A percentile compares a stretch with the other conserved stretches of the same genome.
phyloP scores from a whole-genome alignment of 1,284 basidiomycete genomes.

The Crucibulum cyathiforme region DNA sequence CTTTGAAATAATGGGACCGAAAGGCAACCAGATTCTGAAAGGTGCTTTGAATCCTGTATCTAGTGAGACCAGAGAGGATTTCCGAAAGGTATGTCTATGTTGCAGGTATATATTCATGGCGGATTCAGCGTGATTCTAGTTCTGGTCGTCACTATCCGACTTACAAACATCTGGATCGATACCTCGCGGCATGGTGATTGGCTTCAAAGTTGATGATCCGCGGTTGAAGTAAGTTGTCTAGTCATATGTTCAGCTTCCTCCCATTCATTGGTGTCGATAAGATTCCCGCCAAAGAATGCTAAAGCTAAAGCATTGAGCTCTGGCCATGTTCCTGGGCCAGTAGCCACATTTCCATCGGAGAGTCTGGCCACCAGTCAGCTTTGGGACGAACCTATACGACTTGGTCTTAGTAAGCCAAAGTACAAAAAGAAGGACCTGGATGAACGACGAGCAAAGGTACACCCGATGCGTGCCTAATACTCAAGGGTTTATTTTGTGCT shows the following conservation, averaged over 20 bases:
- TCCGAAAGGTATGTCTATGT: conserved; percentile 55
- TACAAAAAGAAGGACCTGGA: conserved; percentile 88
- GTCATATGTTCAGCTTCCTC: not conserved
- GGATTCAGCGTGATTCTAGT: conserved; percentile 46
- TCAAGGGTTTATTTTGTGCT: not conserved
- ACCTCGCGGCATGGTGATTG: conserved; percentile 77
- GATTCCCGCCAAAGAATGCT: conserved; percentile 82
- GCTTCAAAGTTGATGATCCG: conserved; percentile 82
- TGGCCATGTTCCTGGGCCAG: conserved; percentile 10
- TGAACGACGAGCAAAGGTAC: conserved; percentile 73
- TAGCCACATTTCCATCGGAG: conserved; percentile 59
- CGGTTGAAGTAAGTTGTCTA: conserved; percentile 62
- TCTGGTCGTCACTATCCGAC: conserved; percentile 69
- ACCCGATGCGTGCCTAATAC: conserved; percentile 6
- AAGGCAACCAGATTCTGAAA: conserved; percentile 78
- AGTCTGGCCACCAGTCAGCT: conserved; percentile 68
- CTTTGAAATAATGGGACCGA: conserved; percentile 88
- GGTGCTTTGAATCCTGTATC: conserved; percentile 70
- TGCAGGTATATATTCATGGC: not conserved
- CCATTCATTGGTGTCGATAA: conserved; percentile 30
- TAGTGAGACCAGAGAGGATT: conserved; percentile 60
- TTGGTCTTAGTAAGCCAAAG: conserved; percentile 61
- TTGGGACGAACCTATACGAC: conserved; percentile 70
- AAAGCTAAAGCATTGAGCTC: conserved; percentile 41
- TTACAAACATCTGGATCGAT: conserved; percentile 71